phyloP scores from a whole-genome alignment of 2,329 filamentous ascomycete genomes.

The Aspergillus uvarum region DNA sequence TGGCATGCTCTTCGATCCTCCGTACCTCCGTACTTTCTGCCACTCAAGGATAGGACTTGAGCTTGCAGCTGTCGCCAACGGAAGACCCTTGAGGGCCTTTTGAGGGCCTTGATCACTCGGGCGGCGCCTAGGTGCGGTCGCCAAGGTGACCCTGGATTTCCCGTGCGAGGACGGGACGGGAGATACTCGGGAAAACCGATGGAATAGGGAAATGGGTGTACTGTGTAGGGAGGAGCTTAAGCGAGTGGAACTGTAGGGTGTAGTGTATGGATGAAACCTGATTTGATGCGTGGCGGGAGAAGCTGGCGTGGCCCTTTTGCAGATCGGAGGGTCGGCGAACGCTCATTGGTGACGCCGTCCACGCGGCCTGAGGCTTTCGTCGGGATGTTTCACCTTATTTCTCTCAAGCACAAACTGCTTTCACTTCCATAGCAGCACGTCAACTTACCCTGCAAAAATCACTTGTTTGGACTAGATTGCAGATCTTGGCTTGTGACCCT shows the following conservation, averaged over 20 bases:
- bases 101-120: neutral
- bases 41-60: neutral
- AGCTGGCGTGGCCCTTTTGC: conserved; percentile 6
- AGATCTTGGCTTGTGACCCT: neutral
- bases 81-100: neutral
- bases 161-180: neutral
- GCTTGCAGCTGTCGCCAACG: neutral
- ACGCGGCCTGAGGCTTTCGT: neutral
- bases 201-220: neutral
- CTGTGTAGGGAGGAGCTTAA: too few relatives aligned
- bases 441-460: too few relatives aligned
- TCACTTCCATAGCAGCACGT: too few relatives aligned
- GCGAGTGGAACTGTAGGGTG: neutral
- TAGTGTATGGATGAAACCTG: neutral
- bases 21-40: too few relatives aligned
- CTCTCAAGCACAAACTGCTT: neutral
- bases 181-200: neutral
- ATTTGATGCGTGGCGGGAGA: neutral
- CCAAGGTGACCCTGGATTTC: neutral
- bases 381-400: conserved; percentile 9
- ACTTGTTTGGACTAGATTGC: neutral
- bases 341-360: neutral
- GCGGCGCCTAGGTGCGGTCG: neutral
- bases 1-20: neutral
- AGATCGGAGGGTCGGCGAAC: neutral